Evolutionary conservation across 345 rosid genomes (phyloP), one percentile per base, ranked within the genome.

Genomic region (Acer negundo): DNA sequence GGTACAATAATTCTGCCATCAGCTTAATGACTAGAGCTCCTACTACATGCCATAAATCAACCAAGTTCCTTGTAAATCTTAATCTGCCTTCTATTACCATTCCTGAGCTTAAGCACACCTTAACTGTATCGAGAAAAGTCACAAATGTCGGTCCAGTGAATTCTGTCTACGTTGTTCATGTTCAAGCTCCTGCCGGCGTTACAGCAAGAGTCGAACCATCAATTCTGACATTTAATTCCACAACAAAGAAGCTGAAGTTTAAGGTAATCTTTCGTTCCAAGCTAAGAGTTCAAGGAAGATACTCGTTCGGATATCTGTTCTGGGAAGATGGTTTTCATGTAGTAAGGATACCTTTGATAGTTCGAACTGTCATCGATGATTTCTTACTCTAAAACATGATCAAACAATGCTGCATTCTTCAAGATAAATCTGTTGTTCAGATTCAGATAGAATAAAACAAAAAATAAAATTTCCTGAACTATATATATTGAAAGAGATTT

Each of bases 31-130:
- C 87, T 6, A 69, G 67, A 35, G 55, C 78, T 67, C 74, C 5
- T 46, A 64, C 89, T 16, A 64, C 68, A n/a, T 94, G 98, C 86
- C 75, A 56, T 62, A 77, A 84, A 70, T 83, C 90, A 67, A 70
- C 69, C 68, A 82, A 79, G 74, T 81, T 82, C 75, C 84, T 90
- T 53, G 68, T 78, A 44, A 87, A 91, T 78, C 84, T 90, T 1
- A 90, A 92, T 81, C 65, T 88, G 72, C 95, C 97, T 53, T 89
- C 98, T 23, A 85, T 92, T 67, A 83, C 92, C 73, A 82, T 92
- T 70, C 92, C 91, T 8, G 85, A 87, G 70, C 90, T 92, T 35
- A 86, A 82, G 81, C 76, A 80, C 16, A 78, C 70, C 62, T 10
- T 90, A 63, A 86, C 82, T 0, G 80, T 89, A 40, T 78, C 87